Evolutionary conservation across 768 basidiomycete genomes (phyloP), one percentile per base, ranked within the genome.

Genomic region (Panaeolus papilionaceus): DNA sequence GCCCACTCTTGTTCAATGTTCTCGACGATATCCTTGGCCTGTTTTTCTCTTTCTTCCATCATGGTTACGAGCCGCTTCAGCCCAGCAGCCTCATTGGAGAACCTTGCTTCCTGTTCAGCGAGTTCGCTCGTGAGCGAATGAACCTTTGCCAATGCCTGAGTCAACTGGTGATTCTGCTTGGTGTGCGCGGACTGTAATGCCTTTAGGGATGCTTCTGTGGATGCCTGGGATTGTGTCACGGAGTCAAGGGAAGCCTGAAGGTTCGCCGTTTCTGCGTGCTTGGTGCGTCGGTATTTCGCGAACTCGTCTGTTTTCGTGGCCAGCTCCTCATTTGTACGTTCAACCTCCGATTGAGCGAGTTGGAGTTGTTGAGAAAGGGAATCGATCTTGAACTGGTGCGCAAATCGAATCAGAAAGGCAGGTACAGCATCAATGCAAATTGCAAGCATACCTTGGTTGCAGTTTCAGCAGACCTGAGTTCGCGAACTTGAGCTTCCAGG

Each of bases 41-140:
- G 92, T 64, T 89, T 88, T 75, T 96, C 95, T 42, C 96, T 86
- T 66, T 91, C 91, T 76, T 98, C 95, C 84, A 98, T 90, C 82
- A 96, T 87, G 7, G 85, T 80, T 11, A 96, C 90, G 18, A 98
- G 82, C 38, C 95, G 85, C 67, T 88, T 86, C 71, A 96, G 79
- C 12, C 89, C 87, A 45, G 85, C 88, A 2, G 90, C 89, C 75
- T 98, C 96, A 66, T 85, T 87, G 0, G 91, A 84, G 75, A 94
- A 96, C 1, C 89, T 89, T 0, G 91, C 89, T 71, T 97, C 95
- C 72, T 94, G 92, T 72, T 94, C 93, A 2, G 93, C 95, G 12
- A 96, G 82, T 69, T 91, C 89, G 5, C 90, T 88, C 40, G 88
- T 89, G 44, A 96, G 83, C 66, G 89, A 88, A 71, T 93, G 90